These are phyloP conservation scores for Leccinum truebloodii DNA, from an alignment of 768 basidiomycete genomes.

Conservation along the genomic window DNA sequence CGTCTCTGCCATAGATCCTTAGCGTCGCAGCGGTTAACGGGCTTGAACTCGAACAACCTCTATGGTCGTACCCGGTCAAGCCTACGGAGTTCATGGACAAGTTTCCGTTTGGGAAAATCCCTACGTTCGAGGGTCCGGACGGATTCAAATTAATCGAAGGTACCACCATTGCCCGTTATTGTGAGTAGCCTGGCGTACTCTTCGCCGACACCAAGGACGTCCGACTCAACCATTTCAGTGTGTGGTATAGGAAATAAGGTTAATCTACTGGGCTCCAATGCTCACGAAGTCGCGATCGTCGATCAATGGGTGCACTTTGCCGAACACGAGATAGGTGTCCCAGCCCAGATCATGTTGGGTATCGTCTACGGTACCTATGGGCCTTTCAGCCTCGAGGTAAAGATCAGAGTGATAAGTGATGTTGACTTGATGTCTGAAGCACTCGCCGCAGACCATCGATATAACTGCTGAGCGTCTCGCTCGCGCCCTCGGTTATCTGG, in stretches of 20 bases:
- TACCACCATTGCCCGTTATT: conserved; percentile 22
- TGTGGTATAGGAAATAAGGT: conserved; percentile 12
- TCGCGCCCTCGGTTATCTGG: conserved; percentile 15
- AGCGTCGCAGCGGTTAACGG: conserved; percentile 22
- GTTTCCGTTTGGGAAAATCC: conserved; percentile 26
- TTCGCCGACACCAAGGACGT: not conserved
- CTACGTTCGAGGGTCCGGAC: conserved; percentile 22
- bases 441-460: not conserved
- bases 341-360: not conserved
- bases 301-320: conserved; percentile 19
- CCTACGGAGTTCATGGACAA: conserved; percentile 14
- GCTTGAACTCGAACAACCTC: conserved; percentile 13
- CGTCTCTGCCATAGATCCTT: conserved; percentile 11
- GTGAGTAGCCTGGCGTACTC: conserved; percentile 8
- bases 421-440: not conserved
- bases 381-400: conserved; percentile 12
- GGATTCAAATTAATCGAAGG: conserved; percentile 25
- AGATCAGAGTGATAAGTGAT: not conserved
- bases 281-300: conserved; percentile 12
- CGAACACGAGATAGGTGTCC: conserved; percentile 13
- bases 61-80: conserved; percentile 17
- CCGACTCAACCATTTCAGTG: conserved; percentile 1
- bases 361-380: conserved; percentile 4
- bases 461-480: conserved; percentile 1
- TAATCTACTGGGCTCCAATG: conserved; percentile 11